Conservation (phyloP, 192 early-diverging fungal genomes). For the Coemansia sp. region DNA sequence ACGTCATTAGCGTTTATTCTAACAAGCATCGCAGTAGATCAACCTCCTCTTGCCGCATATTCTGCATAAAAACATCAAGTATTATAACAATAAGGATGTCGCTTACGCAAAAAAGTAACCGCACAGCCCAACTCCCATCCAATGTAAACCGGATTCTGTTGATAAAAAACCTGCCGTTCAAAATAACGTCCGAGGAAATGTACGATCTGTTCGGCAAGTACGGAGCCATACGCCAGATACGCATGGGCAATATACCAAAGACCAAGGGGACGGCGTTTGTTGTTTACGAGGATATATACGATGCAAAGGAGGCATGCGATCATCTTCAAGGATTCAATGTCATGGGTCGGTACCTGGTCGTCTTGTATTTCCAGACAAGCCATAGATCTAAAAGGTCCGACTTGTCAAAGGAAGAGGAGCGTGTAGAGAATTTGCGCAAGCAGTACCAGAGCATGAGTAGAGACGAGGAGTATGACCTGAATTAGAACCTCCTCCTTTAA, state of each 20-base stretch:
- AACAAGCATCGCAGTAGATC: background rate
- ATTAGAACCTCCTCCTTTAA: background rate
- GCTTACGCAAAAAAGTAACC: slow-evolving; percentile 40
- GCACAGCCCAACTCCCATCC: slow-evolving; percentile 76
- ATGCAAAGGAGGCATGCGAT: slow-evolving; percentile 95
- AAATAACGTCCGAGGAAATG: slow-evolving; percentile 95
- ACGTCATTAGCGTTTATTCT: background rate
- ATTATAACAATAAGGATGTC: slow-evolving; percentile 26
- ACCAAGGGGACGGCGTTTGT: slow-evolving; percentile 96
- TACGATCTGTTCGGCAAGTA: slow-evolving; percentile 98
- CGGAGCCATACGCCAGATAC: slow-evolving; percentile 91
- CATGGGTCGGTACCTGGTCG: slow-evolving; percentile 91
- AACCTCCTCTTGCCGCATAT: background rate
- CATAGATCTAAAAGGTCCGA: slow-evolving; percentile 81
- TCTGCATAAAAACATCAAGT: background rate
- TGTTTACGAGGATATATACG: slow-evolving; percentile 97
- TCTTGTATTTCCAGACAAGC: slow-evolving; percentile 85
- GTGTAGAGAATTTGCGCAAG: slow-evolving; percentile 67
- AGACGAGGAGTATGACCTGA: slow-evolving; percentile 35
- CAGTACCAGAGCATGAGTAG: slow-evolving; percentile 40
- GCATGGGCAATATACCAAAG: slow-evolving; percentile 77
- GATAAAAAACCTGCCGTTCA: slow-evolving; percentile 94
- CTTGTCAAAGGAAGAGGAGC: slow-evolving; percentile 74
- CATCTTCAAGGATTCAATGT: slow-evolving; percentile 97
- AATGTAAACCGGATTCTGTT: slow-evolving; percentile 95